Evolutionary conservation across 108 stramenopile genomes (phyloP).

Genomic region (Skeletonema potamos): DNA sequence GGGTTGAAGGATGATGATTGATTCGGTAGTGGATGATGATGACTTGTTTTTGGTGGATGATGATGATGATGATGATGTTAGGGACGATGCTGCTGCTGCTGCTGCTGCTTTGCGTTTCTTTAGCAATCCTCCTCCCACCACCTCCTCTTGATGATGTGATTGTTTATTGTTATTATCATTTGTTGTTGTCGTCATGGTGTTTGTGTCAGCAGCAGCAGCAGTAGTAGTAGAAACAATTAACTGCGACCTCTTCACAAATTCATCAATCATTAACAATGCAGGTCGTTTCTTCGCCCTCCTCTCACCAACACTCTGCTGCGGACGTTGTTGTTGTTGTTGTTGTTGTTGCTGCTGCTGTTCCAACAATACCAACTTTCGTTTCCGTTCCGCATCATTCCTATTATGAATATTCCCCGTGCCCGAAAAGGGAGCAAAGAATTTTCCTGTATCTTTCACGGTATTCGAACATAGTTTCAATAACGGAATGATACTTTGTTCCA

Average conservation of each 20-base stretch:
- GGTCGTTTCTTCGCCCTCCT: neutral
- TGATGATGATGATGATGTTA: neutral
- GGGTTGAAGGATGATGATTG: constrained; percentile 4
- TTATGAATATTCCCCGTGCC: neutral
- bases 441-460: neutral
- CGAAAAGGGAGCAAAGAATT: constrained; percentile 1
- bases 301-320: neutral
- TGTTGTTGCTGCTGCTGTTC: too few relatives aligned
- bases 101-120: neutral
- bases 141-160: neutral
- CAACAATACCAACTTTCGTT: neutral
- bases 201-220: neutral
- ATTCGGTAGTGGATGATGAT: neutral
- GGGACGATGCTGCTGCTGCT: neutral
- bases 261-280: constrained; percentile 4
- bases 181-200: neutral
- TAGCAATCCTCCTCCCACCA: neutral
- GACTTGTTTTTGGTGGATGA: neutral
- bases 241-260: neutral
- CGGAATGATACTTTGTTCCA: neutral
- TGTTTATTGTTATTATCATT: neutral
- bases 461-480: neutral
- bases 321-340: too few relatives aligned
- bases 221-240: neutral
- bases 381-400: neutral